Conservation (phyloP, 1,284 basidiomycete genomes). For the Ceratobasidium sp. region DNA sequence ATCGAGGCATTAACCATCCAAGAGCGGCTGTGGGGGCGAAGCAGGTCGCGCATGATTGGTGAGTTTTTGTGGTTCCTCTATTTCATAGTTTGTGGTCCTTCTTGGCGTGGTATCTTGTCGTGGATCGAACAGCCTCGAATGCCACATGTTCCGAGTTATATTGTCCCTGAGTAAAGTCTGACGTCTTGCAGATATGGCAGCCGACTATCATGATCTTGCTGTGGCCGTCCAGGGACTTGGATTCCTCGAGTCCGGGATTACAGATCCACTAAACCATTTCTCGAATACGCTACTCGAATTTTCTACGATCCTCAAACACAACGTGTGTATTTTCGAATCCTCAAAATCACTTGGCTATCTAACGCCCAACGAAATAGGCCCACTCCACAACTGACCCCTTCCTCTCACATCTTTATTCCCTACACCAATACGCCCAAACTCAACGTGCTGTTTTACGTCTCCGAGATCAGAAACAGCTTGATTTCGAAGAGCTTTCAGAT, state of each 20-base stretch:
- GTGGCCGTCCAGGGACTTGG: constrained; percentile 96
- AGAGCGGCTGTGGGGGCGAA: constrained; percentile 83
- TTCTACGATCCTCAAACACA: constrained; percentile 85
- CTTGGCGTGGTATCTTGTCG: constrained; percentile 49
- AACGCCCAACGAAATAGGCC: constrained; percentile 65
- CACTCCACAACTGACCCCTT: constrained; percentile 88
- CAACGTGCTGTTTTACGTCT: constrained; percentile 93
- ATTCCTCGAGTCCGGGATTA: constrained; percentile 97
- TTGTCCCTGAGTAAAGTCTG: constrained; percentile 49
- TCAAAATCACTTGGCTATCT: background rate
- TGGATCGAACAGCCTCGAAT: constrained; percentile 47
- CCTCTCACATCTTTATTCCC: constrained; percentile 87
- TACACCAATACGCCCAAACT: constrained; percentile 88
- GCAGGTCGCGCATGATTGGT: constrained; percentile 87
- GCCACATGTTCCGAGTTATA: background rate
- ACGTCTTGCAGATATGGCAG: constrained; percentile 82
- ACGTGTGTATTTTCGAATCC: constrained; percentile 63
- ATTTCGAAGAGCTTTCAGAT: constrained; percentile 97
- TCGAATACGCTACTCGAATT: constrained; percentile 95
- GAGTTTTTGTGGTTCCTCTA: constrained; percentile 62
- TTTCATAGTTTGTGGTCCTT: constrained; percentile 48
- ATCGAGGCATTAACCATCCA: constrained; percentile 88
- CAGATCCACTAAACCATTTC: constrained; percentile 94
- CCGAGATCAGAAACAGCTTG: constrained; percentile 97
- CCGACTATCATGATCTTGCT: constrained; percentile 97